These are phyloP conservation scores for Juglanconis sp. DNA, from an alignment of 2,329 filamentous ascomycete genomes.

Conservation along the genomic window DNA sequence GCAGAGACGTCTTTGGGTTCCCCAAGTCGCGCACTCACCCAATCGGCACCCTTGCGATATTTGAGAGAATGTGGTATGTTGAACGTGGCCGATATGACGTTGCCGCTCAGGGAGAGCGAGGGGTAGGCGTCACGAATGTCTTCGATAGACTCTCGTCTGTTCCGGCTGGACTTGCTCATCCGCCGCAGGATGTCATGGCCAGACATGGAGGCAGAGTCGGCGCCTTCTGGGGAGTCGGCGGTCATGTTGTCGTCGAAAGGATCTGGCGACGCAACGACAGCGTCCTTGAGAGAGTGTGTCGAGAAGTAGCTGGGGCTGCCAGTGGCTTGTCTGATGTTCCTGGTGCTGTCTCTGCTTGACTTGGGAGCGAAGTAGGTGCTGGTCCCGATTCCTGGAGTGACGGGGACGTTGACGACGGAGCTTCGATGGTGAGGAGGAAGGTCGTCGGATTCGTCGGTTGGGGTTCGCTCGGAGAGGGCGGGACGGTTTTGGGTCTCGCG, in stretches of 20 bases:
- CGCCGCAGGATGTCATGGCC: conserved; percentile 40
- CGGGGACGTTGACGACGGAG: conserved; percentile 34
- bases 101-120: conserved; percentile 57
- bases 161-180: conserved; percentile 42
- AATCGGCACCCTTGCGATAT: conserved; percentile 57
- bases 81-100: conserved; percentile 64
- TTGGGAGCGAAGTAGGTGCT: conserved; percentile 28
- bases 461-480: conserved; percentile 2
- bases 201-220: conserved; percentile 32
- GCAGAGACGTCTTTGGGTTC: neutral
- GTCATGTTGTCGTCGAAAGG: conserved; percentile 19
- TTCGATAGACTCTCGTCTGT: conserved; percentile 46
- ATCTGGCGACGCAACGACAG: conserved; percentile 23
- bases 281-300: conserved; percentile 19
- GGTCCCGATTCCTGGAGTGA: conserved; percentile 36
- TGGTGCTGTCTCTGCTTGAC: conserved; percentile 18
- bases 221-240: conserved; percentile 19
- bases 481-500: conserved; percentile 9
- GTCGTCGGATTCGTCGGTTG: conserved; percentile 19
- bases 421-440: conserved; percentile 34
- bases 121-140: conserved; percentile 56
- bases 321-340: conserved; percentile 12
- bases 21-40: conserved; percentile 43
- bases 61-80: conserved; percentile 59
- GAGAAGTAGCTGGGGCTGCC: conserved; percentile 30